Evolutionary conservation across 1,139 yeast species (phyloP).

Genomic region (Nakaseomyces delphensis): DNA sequence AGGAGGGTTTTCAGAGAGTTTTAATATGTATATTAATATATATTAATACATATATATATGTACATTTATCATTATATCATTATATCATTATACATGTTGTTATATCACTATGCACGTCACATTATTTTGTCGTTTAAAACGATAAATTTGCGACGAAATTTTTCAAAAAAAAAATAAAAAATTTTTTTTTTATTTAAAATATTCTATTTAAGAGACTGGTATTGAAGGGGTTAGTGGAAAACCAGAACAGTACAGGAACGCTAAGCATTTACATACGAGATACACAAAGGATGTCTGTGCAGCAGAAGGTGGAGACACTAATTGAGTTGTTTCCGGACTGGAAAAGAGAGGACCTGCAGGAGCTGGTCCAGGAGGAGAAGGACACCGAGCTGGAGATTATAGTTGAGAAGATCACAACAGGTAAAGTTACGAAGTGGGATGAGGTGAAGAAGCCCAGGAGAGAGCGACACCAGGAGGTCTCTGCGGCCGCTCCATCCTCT

Average conservation of each 20-base stretch:
- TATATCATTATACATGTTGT: no score
- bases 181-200: no score
- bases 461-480: conserved; percentile 29
- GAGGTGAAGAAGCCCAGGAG: conserved; percentile 50
- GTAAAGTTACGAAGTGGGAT: conserved; percentile 54
- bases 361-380: conserved; percentile 66
- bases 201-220: no score
- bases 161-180: background rate
- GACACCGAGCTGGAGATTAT: conserved; percentile 58
- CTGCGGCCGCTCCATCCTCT: conserved; percentile 5
- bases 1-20: no score
- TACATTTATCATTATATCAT: no score
- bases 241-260: background rate
- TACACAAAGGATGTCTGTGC: background rate
- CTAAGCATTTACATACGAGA: background rate
- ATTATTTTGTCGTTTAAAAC: no score
- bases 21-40: no score
- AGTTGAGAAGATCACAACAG: conserved; percentile 81
- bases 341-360: conserved; percentile 75
- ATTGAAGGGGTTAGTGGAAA: no score
- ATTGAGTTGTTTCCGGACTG: conserved; percentile 91
- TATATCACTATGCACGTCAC: no score
- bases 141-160: no score
- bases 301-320: conserved; percentile 46
- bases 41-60: no score